These are phyloP conservation scores for Euphrasia confusa DNA, from an alignment of 257 asterid genomes.

Conservation along the genomic window DNA sequence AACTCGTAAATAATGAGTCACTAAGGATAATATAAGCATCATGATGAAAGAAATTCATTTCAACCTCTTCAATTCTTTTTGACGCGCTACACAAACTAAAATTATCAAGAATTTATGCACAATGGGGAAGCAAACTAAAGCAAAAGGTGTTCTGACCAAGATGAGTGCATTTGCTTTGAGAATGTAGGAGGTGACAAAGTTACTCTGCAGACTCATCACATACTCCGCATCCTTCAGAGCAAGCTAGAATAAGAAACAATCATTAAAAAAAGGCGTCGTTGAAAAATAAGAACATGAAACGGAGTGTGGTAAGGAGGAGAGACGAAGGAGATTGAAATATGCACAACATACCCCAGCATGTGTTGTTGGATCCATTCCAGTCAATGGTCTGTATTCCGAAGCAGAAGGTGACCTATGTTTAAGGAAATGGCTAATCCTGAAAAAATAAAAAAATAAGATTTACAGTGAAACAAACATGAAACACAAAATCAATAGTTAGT, in stretches of 20 bases:
- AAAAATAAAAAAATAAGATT: not conserved
- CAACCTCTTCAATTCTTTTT: slow-evolving; percentile 3
- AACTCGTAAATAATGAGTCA: not conserved
- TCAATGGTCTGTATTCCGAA: slow-evolving; percentile 72
- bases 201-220: slow-evolving; percentile 48
- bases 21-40: slow-evolving; percentile 16
- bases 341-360: slow-evolving; percentile 68
- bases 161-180: slow-evolving; percentile 87
- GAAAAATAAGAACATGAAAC: slow-evolving; percentile 9
- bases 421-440: slow-evolving; percentile 70
- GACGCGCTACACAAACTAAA: slow-evolving; percentile 2
- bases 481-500: slow-evolving; percentile 7
- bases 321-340: not conserved
- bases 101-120: slow-evolving; percentile 3
- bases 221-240: slow-evolving; percentile 92
- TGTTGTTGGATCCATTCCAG: slow-evolving; percentile 87
- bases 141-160: slow-evolving; percentile 54
- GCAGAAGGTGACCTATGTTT: slow-evolving; percentile 69
- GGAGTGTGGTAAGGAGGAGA: too few species aligned
- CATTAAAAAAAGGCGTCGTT: not conserved
- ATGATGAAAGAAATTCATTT: not conserved
- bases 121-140: not conserved
- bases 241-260: slow-evolving; percentile 47
- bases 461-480: slow-evolving; percentile 13
- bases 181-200: slow-evolving; percentile 44